Evolutionary conservation across 805 yeast genomes (phyloP).

Genomic region (Candida manassasensis): DNA sequence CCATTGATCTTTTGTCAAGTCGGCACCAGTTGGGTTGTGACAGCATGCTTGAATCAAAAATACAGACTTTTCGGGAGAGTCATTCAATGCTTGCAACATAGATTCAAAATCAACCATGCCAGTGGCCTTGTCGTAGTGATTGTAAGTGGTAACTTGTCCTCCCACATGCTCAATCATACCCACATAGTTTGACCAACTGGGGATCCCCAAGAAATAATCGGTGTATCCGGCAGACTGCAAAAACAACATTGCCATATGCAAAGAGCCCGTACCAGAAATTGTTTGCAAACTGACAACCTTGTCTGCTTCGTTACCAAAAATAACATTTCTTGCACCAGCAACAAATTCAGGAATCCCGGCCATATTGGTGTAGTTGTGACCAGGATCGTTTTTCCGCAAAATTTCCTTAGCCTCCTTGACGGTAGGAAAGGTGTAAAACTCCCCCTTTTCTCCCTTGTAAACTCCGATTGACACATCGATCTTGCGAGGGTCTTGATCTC

Average conservation of each 20-base stretch:
- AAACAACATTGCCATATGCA: conserved; percentile 33
- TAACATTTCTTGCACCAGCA: conserved; percentile 27
- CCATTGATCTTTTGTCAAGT: conserved; percentile 36
- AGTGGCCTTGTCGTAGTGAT: conserved; percentile 26
- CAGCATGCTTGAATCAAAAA: conserved; percentile 40
- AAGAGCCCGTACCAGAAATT: conserved; percentile 40
- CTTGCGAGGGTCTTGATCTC: conserved; percentile 28
- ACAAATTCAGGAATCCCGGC: conserved; percentile 37
- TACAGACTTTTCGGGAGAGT: conserved; percentile 28
- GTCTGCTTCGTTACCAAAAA: conserved; percentile 29
- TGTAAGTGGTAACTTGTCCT: conserved; percentile 20
- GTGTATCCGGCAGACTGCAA: conserved; percentile 20
- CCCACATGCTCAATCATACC: conserved; percentile 32
- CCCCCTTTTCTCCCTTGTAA: conserved; percentile 38
- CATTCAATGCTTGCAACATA: conserved; percentile 20
- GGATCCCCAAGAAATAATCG: conserved; percentile 32
- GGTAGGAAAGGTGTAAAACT: conserved; percentile 33
- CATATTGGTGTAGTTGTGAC: conserved; percentile 42
- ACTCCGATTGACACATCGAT: conserved; percentile 43
- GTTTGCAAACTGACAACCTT: conserved; percentile 34
- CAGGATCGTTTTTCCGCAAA: conserved; percentile 33
- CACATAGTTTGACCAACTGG: conserved; percentile 37
- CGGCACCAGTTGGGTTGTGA: conserved; percentile 44
- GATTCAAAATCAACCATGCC: conserved; percentile 27
- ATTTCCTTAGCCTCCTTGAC: conserved; percentile 32